Base-by-base conservation (phyloP, 768 basidiomycete genomes). In the Pleurotus sapidus region DNA sequence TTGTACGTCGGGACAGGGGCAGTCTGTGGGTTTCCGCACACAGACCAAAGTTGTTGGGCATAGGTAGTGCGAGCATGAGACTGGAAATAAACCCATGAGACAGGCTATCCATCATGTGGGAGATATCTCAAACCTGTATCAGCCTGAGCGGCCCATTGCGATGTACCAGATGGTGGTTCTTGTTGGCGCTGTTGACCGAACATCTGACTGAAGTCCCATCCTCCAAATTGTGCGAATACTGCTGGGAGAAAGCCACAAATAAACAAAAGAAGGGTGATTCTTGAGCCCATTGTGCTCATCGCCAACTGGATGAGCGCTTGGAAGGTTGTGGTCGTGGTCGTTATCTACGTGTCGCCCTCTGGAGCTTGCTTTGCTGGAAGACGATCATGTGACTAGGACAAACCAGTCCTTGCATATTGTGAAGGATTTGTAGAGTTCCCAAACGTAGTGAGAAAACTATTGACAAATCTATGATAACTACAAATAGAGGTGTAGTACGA, bases 1-100 rank as follows among this genome's bases (percentile, higher is more conserved):
- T 65, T 92, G 82, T 6, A 77, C 73, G 64, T 86, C 77, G 3
- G 91, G 89, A 69, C 91, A 93, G 1, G 91, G 89, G 63, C 91
- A 93, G 43, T 89, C 81, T n/a, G 72, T 68, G 11, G 82, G 87
- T 48, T 70, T 72, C 1, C 70, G 61, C 8, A 88, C 91, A 60
- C 91, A 93, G 56, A 83, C 81, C 46, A 92, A 74, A 17, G 89
- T 91, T 46, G 78, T 75, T 11, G 89, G 91, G 67, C 91, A 93
- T 17, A 93, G 74, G 66, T 93, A 93, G 48, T 78, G 74, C 7
- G 88, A 80, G 66, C 91, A 93, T 25, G 83, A 68, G 3, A 90
- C 91, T 93, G 55, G n/a, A 4, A 23, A 49, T n/a, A 34, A 49
- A 42, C 12, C 38, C 7, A 50, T 25, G 12, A 15, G 55, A 34